Evolutionary conservation across 2,329 filamentous ascomycete genomes (phyloP), one percentile per base, ranked within the genome.

Genomic region (Colletotrichum endophyticum): DNA sequence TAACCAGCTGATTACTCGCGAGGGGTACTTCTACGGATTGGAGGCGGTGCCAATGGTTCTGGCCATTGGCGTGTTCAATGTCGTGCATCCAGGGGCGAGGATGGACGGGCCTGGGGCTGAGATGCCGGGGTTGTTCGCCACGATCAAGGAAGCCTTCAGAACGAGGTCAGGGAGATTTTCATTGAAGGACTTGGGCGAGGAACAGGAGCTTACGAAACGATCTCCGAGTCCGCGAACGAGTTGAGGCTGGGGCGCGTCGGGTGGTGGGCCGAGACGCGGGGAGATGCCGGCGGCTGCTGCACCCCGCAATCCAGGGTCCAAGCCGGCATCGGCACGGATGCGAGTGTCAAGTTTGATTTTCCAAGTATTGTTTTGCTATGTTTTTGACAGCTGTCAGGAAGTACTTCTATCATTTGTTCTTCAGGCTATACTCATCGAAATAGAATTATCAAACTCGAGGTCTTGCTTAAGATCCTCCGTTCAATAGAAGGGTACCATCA

Each of bases 11-110:
- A 61, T 73, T 9, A 70, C 59, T 2, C 66, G 87, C 44, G 88
- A 89, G 78, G 87, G 84, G 82, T 88, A 84, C 44, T 89, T 89
- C 72, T 88, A 85, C 74, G 82, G 87, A 16, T 86, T 89, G 68
- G 88, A 90, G 80, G 85, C 83, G 0, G 78, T 81, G 0, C 82
- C 87, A 3, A 89, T 89, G 84, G 73, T 88, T 0, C 13, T 83
- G 9, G 89, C 89, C 77, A 84, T 86, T 0, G 81, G 81, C 9
- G 78, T 89, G 53, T 84, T 87, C 79, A 89, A 89, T 75, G 71
- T 84, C 1, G 81, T 83, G 27, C 84, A 88, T 74, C 87, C 88
- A 0, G 86, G 36, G 2, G 61, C 44, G 22, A 13, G 69, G 12
- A 71, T 75, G 72, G 63, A 30, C 16, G 39, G 61, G 32, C 56